phyloP scores from a whole-genome alignment of 495 filamentous ascomycete species.

The Neurospora sp. region DNA sequence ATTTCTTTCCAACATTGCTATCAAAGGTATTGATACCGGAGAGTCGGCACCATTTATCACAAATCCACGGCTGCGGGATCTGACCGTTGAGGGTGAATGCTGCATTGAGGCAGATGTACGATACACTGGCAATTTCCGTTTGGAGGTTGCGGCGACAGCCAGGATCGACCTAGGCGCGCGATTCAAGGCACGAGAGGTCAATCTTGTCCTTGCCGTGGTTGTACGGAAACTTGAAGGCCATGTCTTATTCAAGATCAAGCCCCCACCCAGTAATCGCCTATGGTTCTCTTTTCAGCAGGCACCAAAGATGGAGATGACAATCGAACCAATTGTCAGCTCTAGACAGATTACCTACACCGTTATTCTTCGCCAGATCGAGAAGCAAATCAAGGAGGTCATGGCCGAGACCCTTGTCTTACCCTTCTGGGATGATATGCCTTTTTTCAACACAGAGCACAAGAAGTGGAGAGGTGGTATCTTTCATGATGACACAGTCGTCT shows the following conservation, averaged over 20 bases:
- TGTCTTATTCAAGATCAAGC: constrained; percentile 75
- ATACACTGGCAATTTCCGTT: constrained; percentile 78
- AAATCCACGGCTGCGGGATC: constrained; percentile 77
- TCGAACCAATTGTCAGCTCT: constrained; percentile 90
- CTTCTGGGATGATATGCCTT: constrained; percentile 91
- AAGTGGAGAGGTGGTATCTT: constrained; percentile 85
- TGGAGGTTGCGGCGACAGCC: constrained; percentile 83
- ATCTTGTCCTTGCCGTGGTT: constrained; percentile 76
- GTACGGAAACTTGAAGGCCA: constrained; percentile 82
- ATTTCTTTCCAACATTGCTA: constrained; percentile 70
- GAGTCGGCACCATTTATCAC: constrained; percentile 81
- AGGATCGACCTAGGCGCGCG: constrained; percentile 79
- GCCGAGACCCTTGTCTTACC: constrained; percentile 88
- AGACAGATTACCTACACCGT: constrained; percentile 90
- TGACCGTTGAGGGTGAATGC: constrained; percentile 84
- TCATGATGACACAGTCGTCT: constrained; percentile 38
- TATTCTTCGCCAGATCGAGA: constrained; percentile 88
- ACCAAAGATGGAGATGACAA: constrained; percentile 84
- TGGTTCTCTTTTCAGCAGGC: constrained; percentile 91
- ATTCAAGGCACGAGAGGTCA: constrained; percentile 84
- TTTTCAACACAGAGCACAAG: constrained; percentile 67
- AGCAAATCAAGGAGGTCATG: constrained; percentile 82
- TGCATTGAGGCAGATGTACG: constrained; percentile 74
- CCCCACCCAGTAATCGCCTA: constrained; percentile 85
- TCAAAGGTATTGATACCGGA: constrained; percentile 78